A percentile compares a stretch with the other conserved stretches of the same genome.
These are phyloP conservation scores for Colletotrichum sp. DNA, from an alignment of 2,329 filamentous ascomycete genomes.

Conservation along the genomic window DNA sequence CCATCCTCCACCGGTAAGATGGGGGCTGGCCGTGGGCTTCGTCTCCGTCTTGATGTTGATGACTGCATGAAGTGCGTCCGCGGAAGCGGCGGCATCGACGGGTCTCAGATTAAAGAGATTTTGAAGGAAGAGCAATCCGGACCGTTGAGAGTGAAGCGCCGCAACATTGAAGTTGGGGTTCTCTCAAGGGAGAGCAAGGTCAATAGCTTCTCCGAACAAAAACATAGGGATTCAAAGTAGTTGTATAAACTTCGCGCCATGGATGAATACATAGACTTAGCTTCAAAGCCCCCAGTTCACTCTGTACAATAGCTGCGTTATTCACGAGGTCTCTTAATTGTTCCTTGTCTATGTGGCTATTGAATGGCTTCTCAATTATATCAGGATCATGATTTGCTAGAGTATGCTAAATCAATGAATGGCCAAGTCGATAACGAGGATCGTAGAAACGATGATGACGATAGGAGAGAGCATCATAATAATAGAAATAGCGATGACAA, in stretches of 20 bases:
- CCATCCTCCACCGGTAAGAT: not conserved
- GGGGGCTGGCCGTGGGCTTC: not conserved
- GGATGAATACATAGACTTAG: not conserved
- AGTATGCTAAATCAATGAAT: rapidly evolving
- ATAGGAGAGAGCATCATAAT: not conserved
- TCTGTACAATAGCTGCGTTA: not conserved
- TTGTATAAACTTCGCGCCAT: not conserved
- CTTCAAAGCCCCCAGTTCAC: not conserved
- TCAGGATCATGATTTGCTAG: not conserved
- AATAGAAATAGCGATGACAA: not conserved
- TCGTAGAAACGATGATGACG: rapidly evolving
- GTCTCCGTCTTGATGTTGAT: not conserved
- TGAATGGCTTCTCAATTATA: rapidly evolving
- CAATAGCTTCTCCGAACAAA: not conserved
- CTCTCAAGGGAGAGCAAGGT: rapidly evolving
- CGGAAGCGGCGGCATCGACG: not conserved
- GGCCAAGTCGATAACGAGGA: rapidly evolving
- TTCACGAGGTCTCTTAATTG: not conserved
- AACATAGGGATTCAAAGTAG: rapidly evolving
- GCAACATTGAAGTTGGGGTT: rapidly evolving
- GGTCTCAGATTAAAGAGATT: not conserved
- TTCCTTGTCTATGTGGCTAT: not conserved
- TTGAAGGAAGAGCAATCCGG: not conserved
- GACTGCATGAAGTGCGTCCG: not conserved
- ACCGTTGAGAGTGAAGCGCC: not conserved